A percentile compares a stretch with the other conserved stretches of the same genome.
Conservation (phyloP, 2,329 filamentous ascomycete species). For the Talaromyces sp. region DNA sequence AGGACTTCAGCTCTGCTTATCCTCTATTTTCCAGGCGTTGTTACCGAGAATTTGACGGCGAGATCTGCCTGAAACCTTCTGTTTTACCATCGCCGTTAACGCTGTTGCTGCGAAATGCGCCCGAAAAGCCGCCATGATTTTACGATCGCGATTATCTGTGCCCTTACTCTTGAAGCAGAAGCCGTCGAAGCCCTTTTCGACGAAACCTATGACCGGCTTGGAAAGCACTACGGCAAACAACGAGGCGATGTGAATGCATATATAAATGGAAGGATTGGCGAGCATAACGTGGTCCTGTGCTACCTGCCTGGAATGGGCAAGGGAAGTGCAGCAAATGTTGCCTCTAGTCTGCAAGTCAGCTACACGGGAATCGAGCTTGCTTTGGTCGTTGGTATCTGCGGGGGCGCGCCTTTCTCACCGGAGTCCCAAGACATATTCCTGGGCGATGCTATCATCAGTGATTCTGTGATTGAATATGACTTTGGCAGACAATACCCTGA, state of each 20-base stretch:
- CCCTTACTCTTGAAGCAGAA: not conserved
- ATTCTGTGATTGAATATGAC: not conserved
- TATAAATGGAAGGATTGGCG: not conserved
- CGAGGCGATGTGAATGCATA: not conserved
- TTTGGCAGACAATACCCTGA: not conserved
- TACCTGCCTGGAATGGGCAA: not conserved
- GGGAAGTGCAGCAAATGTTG: not conserved
- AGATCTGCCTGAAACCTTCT: too few relatives aligned
- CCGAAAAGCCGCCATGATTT: not conserved
- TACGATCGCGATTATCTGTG: not conserved
- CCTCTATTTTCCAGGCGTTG: too few relatives aligned
- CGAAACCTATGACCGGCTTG: not conserved
- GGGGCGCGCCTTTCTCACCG: not conserved
- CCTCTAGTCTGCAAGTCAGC: not conserved
- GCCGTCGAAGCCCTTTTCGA: not conserved
- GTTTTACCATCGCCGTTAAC: too few relatives aligned
- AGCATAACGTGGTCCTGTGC: not conserved
- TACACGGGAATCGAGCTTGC: not conserved
- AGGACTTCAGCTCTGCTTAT: too few relatives aligned
- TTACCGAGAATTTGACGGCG: too few relatives aligned
- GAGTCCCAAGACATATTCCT: not conserved
- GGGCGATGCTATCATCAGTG: not conserved
- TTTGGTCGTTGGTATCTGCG: constrained; percentile 1
- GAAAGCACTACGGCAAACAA: not conserved
- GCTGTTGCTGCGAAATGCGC: not conserved